These are phyloP conservation scores for Penicillium sp. DNA, from an alignment of 2,329 filamentous ascomycete genomes.

Conservation along the genomic window DNA sequence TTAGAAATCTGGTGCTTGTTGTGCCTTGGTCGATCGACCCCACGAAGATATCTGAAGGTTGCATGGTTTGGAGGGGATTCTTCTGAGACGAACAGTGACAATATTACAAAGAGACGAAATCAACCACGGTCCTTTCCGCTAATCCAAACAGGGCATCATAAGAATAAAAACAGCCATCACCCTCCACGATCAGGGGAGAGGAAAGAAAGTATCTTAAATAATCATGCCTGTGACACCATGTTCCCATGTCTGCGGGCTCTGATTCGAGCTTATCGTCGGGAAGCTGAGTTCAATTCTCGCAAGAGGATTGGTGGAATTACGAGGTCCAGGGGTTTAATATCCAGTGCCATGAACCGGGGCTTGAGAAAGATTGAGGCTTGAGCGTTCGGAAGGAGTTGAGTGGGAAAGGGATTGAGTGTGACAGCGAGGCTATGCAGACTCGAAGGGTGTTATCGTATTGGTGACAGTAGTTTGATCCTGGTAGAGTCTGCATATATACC, in stretches of 20 bases:
- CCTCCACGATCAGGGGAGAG: not conserved
- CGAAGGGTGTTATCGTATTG: not conserved
- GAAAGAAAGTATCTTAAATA: conserved; percentile 4
- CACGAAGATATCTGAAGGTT: conserved; percentile 56
- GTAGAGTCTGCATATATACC: not conserved
- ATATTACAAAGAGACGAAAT: not conserved
- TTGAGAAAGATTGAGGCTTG: conserved; percentile 5
- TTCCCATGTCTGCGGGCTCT: conserved; percentile 2
- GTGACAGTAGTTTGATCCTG: not conserved
- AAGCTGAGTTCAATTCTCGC: not conserved
- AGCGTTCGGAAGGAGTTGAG: not conserved
- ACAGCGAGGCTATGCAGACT: not conserved
- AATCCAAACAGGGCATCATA: not conserved
- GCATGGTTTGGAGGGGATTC: conserved; percentile 15
- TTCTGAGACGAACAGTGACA: not conserved
- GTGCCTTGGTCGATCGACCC: conserved; percentile 90
- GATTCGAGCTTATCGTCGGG: not conserved
- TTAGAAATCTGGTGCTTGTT: conserved; percentile 82
- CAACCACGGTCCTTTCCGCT: no score
- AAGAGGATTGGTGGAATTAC: conserved; percentile 9
- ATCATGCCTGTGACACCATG: conserved; percentile 2
- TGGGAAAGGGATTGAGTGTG: not conserved
- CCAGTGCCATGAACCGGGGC: not conserved
- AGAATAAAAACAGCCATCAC: not conserved
- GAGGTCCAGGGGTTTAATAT: not conserved